A percentile compares a stretch with the other conserved stretches of the same genome.
These are phyloP conservation scores for Ascobolus immersus DNA, from an alignment of 495 filamentous ascomycete species.

Conservation along the genomic window DNA sequence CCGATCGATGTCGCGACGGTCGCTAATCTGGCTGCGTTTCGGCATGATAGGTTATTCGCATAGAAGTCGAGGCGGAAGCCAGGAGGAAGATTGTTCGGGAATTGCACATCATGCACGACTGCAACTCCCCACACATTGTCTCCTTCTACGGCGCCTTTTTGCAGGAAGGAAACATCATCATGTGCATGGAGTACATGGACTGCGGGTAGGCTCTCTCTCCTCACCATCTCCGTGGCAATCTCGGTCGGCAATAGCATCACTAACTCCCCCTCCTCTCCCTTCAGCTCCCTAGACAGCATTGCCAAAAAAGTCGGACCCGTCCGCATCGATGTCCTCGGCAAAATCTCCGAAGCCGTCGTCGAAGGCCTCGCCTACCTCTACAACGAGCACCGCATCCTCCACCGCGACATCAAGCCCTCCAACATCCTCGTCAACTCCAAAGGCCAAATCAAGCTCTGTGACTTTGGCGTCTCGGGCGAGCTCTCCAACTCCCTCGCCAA, in stretches of 20 bases:
- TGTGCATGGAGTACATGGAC: slow-evolving; percentile 99
- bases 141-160: slow-evolving; percentile 94
- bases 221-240: background rate
- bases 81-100: slow-evolving; percentile 89
- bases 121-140: slow-evolving; percentile 86
- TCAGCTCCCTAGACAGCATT: slow-evolving; percentile 76
- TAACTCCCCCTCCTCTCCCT: background rate
- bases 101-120: slow-evolving; percentile 92
- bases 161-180: slow-evolving; percentile 87
- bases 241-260: slow-evolving; percentile 3
- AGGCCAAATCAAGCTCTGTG: slow-evolving; percentile 87
- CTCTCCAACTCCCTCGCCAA: slow-evolving; percentile 90
- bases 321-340: slow-evolving; percentile 94
- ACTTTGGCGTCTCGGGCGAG: slow-evolving; percentile 92
- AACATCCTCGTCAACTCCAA: slow-evolving; percentile 88
- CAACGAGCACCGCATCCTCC: slow-evolving; percentile 84
- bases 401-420: slow-evolving; percentile 94
- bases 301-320: slow-evolving; percentile 86
- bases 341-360: slow-evolving; percentile 91
- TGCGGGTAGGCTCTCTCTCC: slow-evolving; percentile 46
- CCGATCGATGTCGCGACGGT: background rate
- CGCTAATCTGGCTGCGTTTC: slow-evolving; percentile 3
- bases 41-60: slow-evolving; percentile 62
- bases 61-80: slow-evolving; percentile 90
- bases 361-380: slow-evolving; percentile 88